Evolutionary conservation across 176 grass and related monocot genomes (phyloP), one percentile per base, ranked within the genome.

Genomic region (Carex scoparia): DNA sequence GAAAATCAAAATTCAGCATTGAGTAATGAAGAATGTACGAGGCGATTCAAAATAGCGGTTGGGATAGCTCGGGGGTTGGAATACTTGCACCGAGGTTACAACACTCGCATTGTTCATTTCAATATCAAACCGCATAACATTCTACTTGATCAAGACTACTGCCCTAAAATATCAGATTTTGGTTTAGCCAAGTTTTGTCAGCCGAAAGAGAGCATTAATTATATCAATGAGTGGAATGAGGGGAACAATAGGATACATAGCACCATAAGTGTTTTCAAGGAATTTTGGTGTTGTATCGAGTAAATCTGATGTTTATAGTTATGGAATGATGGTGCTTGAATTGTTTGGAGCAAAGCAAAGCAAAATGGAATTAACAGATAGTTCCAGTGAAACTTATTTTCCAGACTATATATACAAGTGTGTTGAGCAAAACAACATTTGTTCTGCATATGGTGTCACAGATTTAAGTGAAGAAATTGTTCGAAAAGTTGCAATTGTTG

Each of bases 31-130:
- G 31, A 79, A 13, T 93, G 89, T 84, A 84, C 81, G 77, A 87
- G 68, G 16, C 60, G 87, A 55, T 87, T 71, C 9, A 85, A 87
- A 58, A 85, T 94, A 16, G 82, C 79, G 1, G 69, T 86, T 5
- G 87, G 92, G 65, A 81, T 89, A 2, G 87, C 92, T 28, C 85
- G 85, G 1, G 92, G 92, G 9, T 75, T 94, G 0, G 87, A 94
- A 81, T 94, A 94, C 51, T 85, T 94, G 28, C 92, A 91, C 23
- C 38, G 85, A 19, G 85, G 89, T 1, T 94, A 87, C 74, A 85
- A 84, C 19, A 79, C 87, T 23, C 87, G 86, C 55, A 91, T 94
- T 61, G 87, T 94, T 60, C 87, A 91, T 75, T 94, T 94, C 2
- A 5, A 57, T 75, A 62, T 77, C 61, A 84, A 56, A 10, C 23